Conservation (phyloP, 2,329 filamentous ascomycete species). For the Cladosporium sp. region DNA sequence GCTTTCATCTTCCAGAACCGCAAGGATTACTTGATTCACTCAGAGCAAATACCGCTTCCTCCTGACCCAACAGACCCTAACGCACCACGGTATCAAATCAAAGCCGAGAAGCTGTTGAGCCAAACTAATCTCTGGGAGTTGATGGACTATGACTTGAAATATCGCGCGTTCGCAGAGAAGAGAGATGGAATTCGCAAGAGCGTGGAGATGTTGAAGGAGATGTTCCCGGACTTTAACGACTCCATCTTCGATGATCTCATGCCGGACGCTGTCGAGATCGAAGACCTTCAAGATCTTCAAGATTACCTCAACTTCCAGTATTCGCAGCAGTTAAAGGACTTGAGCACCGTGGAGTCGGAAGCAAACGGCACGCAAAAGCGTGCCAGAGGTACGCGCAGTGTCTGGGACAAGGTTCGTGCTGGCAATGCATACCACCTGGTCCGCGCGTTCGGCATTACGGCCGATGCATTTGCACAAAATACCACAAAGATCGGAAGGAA, state of each 20-base stretch:
- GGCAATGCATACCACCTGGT: slow-evolving; percentile 78
- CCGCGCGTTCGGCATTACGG: slow-evolving; percentile 81
- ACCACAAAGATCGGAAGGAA: slow-evolving; percentile 73
- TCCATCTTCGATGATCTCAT: slow-evolving; percentile 76
- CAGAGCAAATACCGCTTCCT: slow-evolving; percentile 63
- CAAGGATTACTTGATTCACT: slow-evolving; percentile 94
- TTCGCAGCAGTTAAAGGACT: slow-evolving; percentile 74
- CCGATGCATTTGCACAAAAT: slow-evolving; percentile 85
- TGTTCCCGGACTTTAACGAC: slow-evolving; percentile 61
- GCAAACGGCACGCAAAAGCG: slow-evolving; percentile 68
- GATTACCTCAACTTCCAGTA: slow-evolving; percentile 97
- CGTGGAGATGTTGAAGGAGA: slow-evolving; percentile 67
- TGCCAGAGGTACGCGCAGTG: slow-evolving; percentile 73
- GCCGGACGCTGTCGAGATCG: slow-evolving; percentile 75
- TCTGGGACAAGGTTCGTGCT: slow-evolving; percentile 80
- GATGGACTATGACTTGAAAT: slow-evolving; percentile 91
- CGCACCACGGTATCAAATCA: slow-evolving; percentile 66
- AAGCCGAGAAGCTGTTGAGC: slow-evolving; percentile 80
- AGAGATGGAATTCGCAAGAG: slow-evolving; percentile 75
- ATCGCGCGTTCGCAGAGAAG: slow-evolving; percentile 87
- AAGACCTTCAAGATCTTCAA: slow-evolving; percentile 93
- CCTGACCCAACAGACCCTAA: slow-evolving; percentile 64
- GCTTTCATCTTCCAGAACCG: slow-evolving; percentile 98
- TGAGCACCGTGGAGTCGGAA: slow-evolving; percentile 60
- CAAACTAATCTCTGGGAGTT: slow-evolving; percentile 95